A percentile compares a stretch with the other conserved stretches of the same genome.
These are phyloP conservation scores for Helenozyma rhizophorensis DNA, from an alignment of 805 yeast species.

Conservation along the genomic window DNA sequence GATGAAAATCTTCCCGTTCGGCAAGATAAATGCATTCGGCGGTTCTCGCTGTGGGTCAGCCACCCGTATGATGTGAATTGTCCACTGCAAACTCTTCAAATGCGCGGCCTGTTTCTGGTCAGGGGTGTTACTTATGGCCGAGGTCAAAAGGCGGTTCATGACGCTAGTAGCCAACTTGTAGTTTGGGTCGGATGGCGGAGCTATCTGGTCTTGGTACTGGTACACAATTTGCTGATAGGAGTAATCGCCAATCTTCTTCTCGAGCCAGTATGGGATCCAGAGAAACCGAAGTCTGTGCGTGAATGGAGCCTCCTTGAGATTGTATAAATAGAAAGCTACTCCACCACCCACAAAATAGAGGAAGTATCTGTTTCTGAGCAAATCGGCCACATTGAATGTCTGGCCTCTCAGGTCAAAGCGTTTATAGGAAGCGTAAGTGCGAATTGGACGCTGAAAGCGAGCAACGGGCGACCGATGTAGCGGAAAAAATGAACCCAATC, in stretches of 20 bases:
- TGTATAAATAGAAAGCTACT: conserved; percentile 22
- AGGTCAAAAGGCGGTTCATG: conserved; percentile 60
- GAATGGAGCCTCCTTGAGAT: conserved; percentile 76
- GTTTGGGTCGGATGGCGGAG: conserved; percentile 63
- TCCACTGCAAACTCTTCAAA: conserved; percentile 57
- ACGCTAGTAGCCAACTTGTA: conserved; percentile 53
- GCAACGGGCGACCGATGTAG: too few relatives aligned
- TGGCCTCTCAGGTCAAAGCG: conserved; percentile 11
- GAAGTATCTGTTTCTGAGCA: conserved; percentile 24
- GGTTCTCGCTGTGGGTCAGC: conserved; percentile 59
- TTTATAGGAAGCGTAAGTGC: conserved; percentile 16
- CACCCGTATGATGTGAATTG: conserved; percentile 62
- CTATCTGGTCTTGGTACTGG: conserved; percentile 48
- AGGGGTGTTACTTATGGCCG: conserved; percentile 39
- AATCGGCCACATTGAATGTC: conserved; percentile 5
- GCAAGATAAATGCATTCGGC: conserved; percentile 95
- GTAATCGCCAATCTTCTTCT: conserved; percentile 55
- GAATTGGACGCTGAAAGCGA: too few relatives aligned
- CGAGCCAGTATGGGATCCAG: conserved; percentile 65
- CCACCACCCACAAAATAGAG: conserved; percentile 26
- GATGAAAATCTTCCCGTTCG: conserved; percentile 94
- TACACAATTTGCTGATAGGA: conserved; percentile 57
- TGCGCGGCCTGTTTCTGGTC: conserved; percentile 33
- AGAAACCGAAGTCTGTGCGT: conserved; percentile 69
- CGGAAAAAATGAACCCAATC: too few relatives aligned